Conservation (phyloP, 192 early-diverging fungal species). For the Rhizophagus clarus region DNA sequence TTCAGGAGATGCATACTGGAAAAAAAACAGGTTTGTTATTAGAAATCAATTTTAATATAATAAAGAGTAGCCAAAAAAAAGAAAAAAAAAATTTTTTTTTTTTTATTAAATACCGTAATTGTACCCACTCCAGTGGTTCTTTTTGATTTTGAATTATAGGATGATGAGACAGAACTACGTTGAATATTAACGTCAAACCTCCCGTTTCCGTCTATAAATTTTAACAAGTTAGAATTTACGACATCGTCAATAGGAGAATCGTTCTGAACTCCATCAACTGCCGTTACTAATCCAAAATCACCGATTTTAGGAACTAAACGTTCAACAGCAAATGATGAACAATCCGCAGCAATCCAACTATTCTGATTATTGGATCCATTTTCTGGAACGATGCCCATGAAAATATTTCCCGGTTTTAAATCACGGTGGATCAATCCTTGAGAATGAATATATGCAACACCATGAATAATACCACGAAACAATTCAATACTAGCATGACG, state of each 20-base stretch:
- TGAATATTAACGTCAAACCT: background rate
- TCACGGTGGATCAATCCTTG: slow-evolving; percentile 73
- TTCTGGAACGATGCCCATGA: slow-evolving; percentile 30
- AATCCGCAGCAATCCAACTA: background rate
- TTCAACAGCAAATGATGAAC: slow-evolving; percentile 35
- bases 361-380: background rate
- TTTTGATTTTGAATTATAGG: slow-evolving; percentile 30
- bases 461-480: slow-evolving; percentile 58
- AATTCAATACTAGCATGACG: slow-evolving; percentile 28
- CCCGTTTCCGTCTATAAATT: background rate
- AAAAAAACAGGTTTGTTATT: background rate
- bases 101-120: slow-evolving; percentile 56
- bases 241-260: background rate
- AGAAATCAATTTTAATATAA: background rate
- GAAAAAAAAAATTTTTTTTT: background rate
- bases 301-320: slow-evolving; percentile 79
- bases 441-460: slow-evolving; percentile 69
- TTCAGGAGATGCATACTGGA: slow-evolving; percentile 82
- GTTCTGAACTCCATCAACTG: slow-evolving; percentile 42
- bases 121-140: slow-evolving; percentile 76
- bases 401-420: slow-evolving; percentile 70
- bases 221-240: background rate
- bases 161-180: background rate
- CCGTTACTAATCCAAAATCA: slow-evolving; percentile 94
- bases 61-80: background rate